Evolutionary conservation across 352 stramenopile genomes (phyloP).

Genomic region (Phytophthora chlamydospora): DNA sequence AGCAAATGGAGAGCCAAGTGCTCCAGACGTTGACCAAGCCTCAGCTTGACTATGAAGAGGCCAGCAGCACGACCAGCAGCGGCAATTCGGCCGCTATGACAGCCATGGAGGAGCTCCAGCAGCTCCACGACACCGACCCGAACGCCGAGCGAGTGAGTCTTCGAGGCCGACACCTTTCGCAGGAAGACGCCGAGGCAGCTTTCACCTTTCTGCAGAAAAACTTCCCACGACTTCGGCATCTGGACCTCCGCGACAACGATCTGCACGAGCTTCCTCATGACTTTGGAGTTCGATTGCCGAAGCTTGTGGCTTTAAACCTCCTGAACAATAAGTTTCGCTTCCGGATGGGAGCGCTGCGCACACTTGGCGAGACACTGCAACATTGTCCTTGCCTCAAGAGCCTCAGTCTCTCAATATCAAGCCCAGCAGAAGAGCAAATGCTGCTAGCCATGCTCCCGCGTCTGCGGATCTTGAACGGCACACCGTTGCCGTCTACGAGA

Average conservation of each 20-base stretch:
- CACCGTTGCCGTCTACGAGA: slow-evolving; percentile 28
- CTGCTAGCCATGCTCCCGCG: slow-evolving; percentile 60
- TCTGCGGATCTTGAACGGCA: slow-evolving; percentile 69
- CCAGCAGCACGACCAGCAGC: slow-evolving; percentile 26
- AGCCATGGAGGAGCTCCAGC: slow-evolving; percentile 55
- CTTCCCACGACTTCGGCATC: slow-evolving; percentile 53
- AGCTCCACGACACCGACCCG: slow-evolving; percentile 43
- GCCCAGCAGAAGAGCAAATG: slow-evolving; percentile 61
- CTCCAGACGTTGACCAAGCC: neutral
- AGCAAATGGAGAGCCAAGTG: slow-evolving; percentile 23
- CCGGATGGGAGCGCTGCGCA: slow-evolving; percentile 36
- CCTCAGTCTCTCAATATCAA: slow-evolving; percentile 59
- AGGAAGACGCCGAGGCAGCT: slow-evolving; percentile 29
- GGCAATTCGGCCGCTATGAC: slow-evolving; percentile 36
- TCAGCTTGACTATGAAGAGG: slow-evolving; percentile 21
- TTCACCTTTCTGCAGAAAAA: slow-evolving; percentile 48
- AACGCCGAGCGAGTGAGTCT: slow-evolving; percentile 55
- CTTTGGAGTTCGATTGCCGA: slow-evolving; percentile 46
- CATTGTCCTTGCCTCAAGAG: slow-evolving; percentile 61
- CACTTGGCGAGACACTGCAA: slow-evolving; percentile 49
- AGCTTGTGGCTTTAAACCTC: slow-evolving; percentile 69
- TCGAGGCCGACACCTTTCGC: slow-evolving; percentile 36
- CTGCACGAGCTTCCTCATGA: slow-evolving; percentile 44
- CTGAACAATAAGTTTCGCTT: slow-evolving; percentile 56
- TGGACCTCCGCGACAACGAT: slow-evolving; percentile 66